Evolutionary conservation across 2,329 filamentous ascomycete genomes (phyloP).

Genomic region (Aspergillus fumigatiaffinis): DNA sequence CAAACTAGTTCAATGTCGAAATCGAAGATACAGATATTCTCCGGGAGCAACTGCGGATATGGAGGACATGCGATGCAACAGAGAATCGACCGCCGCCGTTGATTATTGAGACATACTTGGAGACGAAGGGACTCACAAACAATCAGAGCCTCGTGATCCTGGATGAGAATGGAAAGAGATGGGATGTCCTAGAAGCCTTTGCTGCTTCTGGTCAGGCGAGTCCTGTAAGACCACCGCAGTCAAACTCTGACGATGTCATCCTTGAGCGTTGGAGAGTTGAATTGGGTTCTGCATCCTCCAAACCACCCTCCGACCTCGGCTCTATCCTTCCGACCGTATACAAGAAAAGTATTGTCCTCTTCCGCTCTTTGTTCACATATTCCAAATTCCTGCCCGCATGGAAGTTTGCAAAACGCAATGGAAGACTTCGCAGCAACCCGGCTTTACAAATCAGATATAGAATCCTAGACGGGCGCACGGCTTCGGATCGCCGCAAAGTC

Average conservation of each 20-base stretch:
- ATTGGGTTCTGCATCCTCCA: constrained; percentile 59
- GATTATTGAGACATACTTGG: constrained; percentile 86
- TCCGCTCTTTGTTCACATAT: constrained; percentile 80
- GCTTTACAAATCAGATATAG: constrained; percentile 74
- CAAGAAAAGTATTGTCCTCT: constrained; percentile 94
- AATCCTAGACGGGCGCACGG: constrained; percentile 59
- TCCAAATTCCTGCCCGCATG: constrained; percentile 79
- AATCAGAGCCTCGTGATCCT: constrained; percentile 84
- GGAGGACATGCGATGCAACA: constrained; percentile 75
- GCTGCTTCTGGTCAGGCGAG: constrained; percentile 54
- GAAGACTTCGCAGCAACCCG: constrained; percentile 63
- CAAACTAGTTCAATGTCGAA: constrained; percentile 83
- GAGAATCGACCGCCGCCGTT: constrained; percentile 76
- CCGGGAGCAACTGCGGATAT: constrained; percentile 71
- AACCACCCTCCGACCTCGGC: constrained; percentile 54
- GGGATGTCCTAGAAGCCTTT: constrained; percentile 84
- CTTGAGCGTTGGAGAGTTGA: constrained; percentile 90
- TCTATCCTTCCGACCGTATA: constrained; percentile 79
- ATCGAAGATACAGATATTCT: constrained; percentile 90
- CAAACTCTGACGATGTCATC: constrained; percentile 65
- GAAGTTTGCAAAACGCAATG: constrained; percentile 73
- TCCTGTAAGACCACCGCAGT: constrained; percentile 43
- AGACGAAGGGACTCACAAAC: constrained; percentile 71
- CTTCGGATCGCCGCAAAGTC: constrained; percentile 47
- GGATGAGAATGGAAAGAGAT: constrained; percentile 85